Evolutionary conservation across 2,329 filamentous ascomycete species (phyloP), one percentile per base, ranked within the genome.

Genomic region (Diplodia scrobiculata): DNA sequence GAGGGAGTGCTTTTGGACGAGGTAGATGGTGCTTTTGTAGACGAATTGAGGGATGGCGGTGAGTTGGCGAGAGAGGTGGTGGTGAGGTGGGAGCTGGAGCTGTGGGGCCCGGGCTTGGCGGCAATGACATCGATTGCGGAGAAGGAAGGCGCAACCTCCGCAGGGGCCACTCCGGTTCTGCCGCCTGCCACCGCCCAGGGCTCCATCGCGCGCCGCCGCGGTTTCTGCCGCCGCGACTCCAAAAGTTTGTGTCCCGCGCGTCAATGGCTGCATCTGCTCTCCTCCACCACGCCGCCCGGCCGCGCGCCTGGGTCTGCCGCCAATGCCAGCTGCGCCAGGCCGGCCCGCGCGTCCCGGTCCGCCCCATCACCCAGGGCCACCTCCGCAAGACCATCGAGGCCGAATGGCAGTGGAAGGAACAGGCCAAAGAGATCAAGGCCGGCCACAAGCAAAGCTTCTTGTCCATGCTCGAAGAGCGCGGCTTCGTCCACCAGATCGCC

Each of bases 401-500:
- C 66, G 65, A 70, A 67, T 41, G 74, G 69, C 58, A 51, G 5
- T 70, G 69, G 69, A 67, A 73, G 45, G 69, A 73, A 48, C 70
- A 73, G 47, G 73, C 72, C 21, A 65, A 69, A 21, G 69, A 68
- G 52, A 75, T 79, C 36, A 68, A 69, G 51, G 60, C 70, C 25
- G 75, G 76, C 2, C 62, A 68, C 19, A 71, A 75, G 66, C 70
- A 76, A 68, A 77, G 75, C 71, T 82, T 89, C 63, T 86, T 90
- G 79, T 84, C 86, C 63, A 71, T 89, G 19, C 81, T 95, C 13
- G 85, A 91, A 70, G 87, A 90, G 76, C 83, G 91, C 72, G 91
- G 90, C 51, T 87, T 86, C 69, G 81, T 94, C 68, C 91, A 93
- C 72, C 86, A 91, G 69, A 82, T 90, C 38, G 89, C 90, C 70